Base-by-base conservation (phyloP, 2,329 filamentous ascomycete species). In the Nothomitra cinnamomea region DNA sequence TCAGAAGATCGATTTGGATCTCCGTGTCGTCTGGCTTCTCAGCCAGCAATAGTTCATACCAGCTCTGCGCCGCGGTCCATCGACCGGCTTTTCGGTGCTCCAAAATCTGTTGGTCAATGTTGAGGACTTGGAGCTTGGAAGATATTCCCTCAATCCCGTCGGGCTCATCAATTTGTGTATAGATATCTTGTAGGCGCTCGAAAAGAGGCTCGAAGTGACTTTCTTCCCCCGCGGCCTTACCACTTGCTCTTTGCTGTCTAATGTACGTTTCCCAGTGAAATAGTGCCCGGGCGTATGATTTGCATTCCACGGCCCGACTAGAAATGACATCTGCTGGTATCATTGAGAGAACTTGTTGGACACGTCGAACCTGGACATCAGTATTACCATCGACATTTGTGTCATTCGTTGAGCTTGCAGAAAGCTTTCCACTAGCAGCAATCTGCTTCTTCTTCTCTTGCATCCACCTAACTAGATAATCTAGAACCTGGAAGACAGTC, bases 211-310 rank as follows among this genome's bases (percentile, higher is more conserved):
- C 74, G 47, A 73, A 64, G 49, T 72, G 74, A n/a, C 76, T 70
- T 12, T 63, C 58, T 21, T 79, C 75, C 1, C 73, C 71, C 1
- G 70, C 66, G 1, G 72, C 71, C 24, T 70, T 66, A 24, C 60
- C 62, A 55, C 66, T 69, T n/a, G 63, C 61, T 51, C 65, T 69
- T 54, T 69, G 67, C 60, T 80, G 74, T 28, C 82, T 77, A 54
- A 89, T 89, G 63, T 95, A 85, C 60, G 94, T 87, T 66, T 99
- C 92, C 72, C 94, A 85, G 63, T 96, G 87, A 63, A 95, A 95
- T 17, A 98, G 72, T 1, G 94, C 92, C 51, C 92, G 80, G 6
- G 92, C 83, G 64, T 90, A 96, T 7, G 94, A 92, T 56, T 86
- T 87, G 67, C 90, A 96, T 62, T 95, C 86, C n/a, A 95, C 79